A percentile compares a stretch with the other conserved stretches of the same genome.
phyloP scores from a whole-genome alignment of 2,329 filamentous ascomycete species.

The Trichothecium sympodiale region DNA sequence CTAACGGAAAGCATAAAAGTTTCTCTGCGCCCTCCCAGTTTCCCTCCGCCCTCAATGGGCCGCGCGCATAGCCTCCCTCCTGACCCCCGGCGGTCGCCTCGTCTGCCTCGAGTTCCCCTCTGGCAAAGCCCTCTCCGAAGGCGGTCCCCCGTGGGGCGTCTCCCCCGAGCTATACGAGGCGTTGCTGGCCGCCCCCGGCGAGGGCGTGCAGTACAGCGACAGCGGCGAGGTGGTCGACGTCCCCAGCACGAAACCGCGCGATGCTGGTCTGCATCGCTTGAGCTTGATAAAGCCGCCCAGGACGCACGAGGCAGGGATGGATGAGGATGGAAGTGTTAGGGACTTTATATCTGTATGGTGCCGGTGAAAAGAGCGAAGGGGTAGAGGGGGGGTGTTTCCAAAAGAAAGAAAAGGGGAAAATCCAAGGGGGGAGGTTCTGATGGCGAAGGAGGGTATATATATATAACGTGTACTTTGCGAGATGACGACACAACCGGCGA shows the following conservation, averaged over 20 bases:
- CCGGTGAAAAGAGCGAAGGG: too few relatives aligned
- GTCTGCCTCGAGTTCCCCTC: constrained; percentile 70
- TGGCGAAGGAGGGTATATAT: background rate
- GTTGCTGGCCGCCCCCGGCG: constrained; percentile 59
- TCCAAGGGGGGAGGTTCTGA: too few relatives aligned
- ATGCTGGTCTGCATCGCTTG: constrained; percentile 26
- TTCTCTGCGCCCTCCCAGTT: constrained; percentile 51
- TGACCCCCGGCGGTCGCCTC: constrained; percentile 37
- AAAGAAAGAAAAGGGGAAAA: too few relatives aligned
- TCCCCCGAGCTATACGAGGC: constrained; percentile 59
- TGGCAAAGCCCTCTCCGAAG: constrained; percentile 51
- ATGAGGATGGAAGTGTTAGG: constrained; percentile 30
- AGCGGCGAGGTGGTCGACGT: constrained; percentile 30
- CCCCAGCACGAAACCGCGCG: constrained; percentile 25
- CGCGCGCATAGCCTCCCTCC: constrained; percentile 35
- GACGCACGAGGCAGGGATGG: constrained; percentile 36
- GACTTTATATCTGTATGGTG: constrained; percentile 47
- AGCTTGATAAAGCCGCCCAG: constrained; percentile 37
- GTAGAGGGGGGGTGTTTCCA: too few relatives aligned
- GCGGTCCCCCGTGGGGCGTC: constrained; percentile 65
- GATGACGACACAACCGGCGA: too few relatives aligned
- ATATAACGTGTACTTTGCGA: background rate
- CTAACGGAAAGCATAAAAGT: constrained; percentile 25
- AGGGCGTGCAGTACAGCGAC: constrained; percentile 48
- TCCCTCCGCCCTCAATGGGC: constrained; percentile 42